Conservation (phyloP, 257 asterid genomes). For the Nemophila menziesii region DNA sequence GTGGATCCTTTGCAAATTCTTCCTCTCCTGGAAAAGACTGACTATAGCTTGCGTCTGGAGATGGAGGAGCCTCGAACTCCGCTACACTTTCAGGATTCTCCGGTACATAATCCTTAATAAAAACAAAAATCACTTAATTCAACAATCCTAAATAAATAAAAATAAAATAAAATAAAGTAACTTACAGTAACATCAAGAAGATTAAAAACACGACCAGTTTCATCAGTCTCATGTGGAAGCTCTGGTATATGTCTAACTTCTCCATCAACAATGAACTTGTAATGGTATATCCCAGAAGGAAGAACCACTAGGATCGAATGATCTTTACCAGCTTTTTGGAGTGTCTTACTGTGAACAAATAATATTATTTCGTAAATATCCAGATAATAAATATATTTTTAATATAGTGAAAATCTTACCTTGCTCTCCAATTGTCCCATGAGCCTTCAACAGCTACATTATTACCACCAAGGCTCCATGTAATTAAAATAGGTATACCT, state of each 20-base stretch:
- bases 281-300: constrained; percentile 64
- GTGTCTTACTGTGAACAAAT: constrained; percentile 47
- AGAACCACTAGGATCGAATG: constrained; percentile 72
- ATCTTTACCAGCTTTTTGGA: constrained; percentile 86
- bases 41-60: constrained; percentile 75
- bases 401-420: constrained; percentile 24
- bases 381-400: neutral
- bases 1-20: constrained; percentile 71
- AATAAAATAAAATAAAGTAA: neutral
- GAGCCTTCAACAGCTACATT: constrained; percentile 78
- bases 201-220: constrained; percentile 45
- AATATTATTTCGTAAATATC: neutral
- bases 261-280: constrained; percentile 78
- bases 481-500: constrained; percentile 24
- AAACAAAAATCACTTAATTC: neutral
- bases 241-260: constrained; percentile 55
- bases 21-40: constrained; percentile 54
- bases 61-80: constrained; percentile 79
- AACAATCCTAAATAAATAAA: too few relatives aligned
- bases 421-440: constrained; percentile 90
- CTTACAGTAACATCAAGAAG: constrained; percentile 82
- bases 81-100: constrained; percentile 69
- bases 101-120: constrained; percentile 51
- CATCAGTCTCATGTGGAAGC: constrained; percentile 68
- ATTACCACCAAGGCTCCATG: constrained; percentile 45